Evolutionary conservation across 2,329 filamentous ascomycete species (phyloP).

Genomic region (Didymella sp.): DNA sequence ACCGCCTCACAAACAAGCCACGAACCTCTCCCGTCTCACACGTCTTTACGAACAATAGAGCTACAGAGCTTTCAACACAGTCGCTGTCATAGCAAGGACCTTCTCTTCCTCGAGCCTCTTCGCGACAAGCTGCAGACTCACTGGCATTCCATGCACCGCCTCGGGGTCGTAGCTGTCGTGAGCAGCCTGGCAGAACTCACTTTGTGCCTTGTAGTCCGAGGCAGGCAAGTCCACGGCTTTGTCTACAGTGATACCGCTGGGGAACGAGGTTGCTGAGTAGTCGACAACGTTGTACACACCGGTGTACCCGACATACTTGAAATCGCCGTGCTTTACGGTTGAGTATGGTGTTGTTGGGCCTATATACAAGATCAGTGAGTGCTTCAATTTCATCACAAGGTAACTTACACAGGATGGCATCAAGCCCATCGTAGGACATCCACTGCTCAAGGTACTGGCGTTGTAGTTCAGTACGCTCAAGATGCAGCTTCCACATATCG

Average conservation of each 20-base stretch:
- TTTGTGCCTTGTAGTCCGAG: conserved; percentile 38
- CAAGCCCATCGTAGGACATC: conserved; percentile 51
- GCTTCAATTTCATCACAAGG: not conserved
- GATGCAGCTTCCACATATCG: conserved; percentile 59
- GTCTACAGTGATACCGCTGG: conserved; percentile 51
- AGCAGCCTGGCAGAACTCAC: conserved; percentile 50
- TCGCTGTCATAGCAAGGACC: conserved; percentile 50
- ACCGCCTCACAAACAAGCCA: no score
- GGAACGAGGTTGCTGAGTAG: conserved; percentile 56
- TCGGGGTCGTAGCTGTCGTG: conserved; percentile 50
- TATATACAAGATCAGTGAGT: conserved; percentile 19
- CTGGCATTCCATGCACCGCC: conserved; percentile 53
- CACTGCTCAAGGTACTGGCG: conserved; percentile 56
- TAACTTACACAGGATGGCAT: conserved; percentile 52
- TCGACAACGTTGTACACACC: conserved; percentile 59
- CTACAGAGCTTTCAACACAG: conserved; percentile 40
- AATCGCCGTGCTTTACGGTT: conserved; percentile 52
- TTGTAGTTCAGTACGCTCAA: conserved; percentile 54
- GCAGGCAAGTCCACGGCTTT: conserved; percentile 46
- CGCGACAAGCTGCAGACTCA: conserved; percentile 53
- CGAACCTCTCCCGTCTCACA: no score
- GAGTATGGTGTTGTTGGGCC: conserved; percentile 56
- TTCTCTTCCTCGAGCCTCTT: conserved; percentile 54
- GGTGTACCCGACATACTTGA: conserved; percentile 56
- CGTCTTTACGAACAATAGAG: no score